These are phyloP conservation scores for Diutina neorugosa DNA, from an alignment of 1,139 yeast genomes.

Conservation along the genomic window DNA sequence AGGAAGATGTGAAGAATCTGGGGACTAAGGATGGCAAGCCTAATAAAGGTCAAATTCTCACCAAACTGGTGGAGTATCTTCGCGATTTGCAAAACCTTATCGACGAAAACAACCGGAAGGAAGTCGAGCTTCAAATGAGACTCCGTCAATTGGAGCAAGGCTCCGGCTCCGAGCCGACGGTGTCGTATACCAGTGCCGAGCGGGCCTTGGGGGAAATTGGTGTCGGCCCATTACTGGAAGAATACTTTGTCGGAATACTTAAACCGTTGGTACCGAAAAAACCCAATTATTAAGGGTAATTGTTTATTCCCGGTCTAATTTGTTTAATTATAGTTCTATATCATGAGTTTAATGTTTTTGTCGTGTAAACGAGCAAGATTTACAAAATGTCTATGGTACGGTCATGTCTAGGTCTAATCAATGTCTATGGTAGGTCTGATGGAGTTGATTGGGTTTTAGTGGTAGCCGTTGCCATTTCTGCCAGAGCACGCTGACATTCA, in stretches of 20 bases:
- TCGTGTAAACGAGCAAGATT: no score
- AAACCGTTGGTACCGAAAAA: no score
- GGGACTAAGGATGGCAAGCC: constrained; percentile 86
- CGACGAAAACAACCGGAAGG: constrained; percentile 67
- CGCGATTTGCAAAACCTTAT: constrained; percentile 61
- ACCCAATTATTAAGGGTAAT: no score
- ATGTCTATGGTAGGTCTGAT: no score
- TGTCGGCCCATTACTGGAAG: constrained; percentile 62
- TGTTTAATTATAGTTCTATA: not conserved
- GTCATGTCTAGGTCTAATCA: not conserved
- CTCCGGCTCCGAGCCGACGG: constrained; percentile 26
- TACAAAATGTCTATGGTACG: no score
- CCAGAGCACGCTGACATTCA: not conserved
- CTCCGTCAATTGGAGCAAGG: constrained; percentile 33
- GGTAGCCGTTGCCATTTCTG: not conserved
- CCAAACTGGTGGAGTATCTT: constrained; percentile 78
- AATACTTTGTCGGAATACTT: constrained; percentile 27
- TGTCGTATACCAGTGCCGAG: constrained; percentile 72
- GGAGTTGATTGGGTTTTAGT: no score
- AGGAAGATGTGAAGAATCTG: constrained; percentile 27
- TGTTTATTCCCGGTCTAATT: no score
- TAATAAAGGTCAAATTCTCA: constrained; percentile 81
- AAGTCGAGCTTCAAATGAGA: constrained; percentile 58
- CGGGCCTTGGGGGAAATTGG: constrained; percentile 66
- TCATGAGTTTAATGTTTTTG: not conserved